A percentile compares a stretch with the other conserved stretches of the same genome.
phyloP scores from a whole-genome alignment of 257 asterid genomes.

The Salvia rosmarinus region DNA sequence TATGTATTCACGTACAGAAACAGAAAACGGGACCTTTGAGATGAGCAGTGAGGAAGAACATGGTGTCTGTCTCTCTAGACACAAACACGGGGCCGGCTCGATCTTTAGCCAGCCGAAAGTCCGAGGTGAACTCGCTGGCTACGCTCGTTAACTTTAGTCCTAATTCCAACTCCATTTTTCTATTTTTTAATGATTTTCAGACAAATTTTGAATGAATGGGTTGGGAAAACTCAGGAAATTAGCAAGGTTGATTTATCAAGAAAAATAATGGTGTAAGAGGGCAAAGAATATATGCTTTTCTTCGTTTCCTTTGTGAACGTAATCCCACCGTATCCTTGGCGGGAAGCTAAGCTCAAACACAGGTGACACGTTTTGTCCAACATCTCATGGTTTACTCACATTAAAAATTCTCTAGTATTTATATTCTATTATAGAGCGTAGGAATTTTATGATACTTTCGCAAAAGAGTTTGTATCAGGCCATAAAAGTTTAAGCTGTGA shows the following conservation, averaged over 20 bases:
- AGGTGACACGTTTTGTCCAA: not conserved
- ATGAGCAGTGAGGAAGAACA: slow-evolving; percentile 74
- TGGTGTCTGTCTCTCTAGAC: slow-evolving; percentile 66
- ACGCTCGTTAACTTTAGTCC: slow-evolving; percentile 57
- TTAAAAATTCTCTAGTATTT: no score
- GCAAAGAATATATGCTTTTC: slow-evolving; percentile 72
- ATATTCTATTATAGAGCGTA: no score
- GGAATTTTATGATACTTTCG: no score
- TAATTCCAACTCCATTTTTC: slow-evolving; percentile 65
- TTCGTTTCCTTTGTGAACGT: slow-evolving; percentile 33
- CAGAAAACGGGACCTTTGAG: slow-evolving; percentile 56
- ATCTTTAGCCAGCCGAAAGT: slow-evolving; percentile 55
- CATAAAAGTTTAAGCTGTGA: not conserved
- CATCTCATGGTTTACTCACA: not conserved
- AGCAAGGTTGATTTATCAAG: slow-evolving; percentile 4
- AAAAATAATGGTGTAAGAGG: not conserved
- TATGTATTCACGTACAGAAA: not conserved
- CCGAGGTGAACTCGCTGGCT: slow-evolving; percentile 54
- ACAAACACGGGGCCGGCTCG: slow-evolving; percentile 57
- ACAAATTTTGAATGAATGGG: slow-evolving; percentile 9
- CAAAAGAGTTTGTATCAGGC: not conserved
- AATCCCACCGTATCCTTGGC: not conserved
- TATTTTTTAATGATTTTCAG: not conserved
- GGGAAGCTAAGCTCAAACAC: slow-evolving; percentile 17
- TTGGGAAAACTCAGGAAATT: not conserved